These are phyloP conservation scores for Populus ilicifolia DNA, from an alignment of 345 rosid species.

Conservation along the genomic window DNA sequence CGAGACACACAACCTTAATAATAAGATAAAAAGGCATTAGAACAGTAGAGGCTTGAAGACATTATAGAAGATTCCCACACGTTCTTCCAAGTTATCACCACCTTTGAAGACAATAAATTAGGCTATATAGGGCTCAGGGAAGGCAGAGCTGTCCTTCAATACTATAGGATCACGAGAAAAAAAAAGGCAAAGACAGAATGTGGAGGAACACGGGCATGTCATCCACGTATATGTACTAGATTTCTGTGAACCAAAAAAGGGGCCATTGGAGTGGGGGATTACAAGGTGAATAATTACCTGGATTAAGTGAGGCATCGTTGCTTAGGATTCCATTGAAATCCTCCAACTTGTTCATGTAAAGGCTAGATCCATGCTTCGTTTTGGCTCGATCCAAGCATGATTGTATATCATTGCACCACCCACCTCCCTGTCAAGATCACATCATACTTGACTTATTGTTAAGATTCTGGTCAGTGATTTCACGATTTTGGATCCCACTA, in stretches of 20 bases:
- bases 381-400: slow-evolving; percentile 74
- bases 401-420: slow-evolving; percentile 85
- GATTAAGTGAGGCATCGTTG: slow-evolving; percentile 71
- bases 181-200: not conserved
- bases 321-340: slow-evolving; percentile 81
- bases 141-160: not conserved
- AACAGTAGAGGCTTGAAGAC: no score
- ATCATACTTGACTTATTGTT: not conserved
- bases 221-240: not conserved
- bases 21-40: no score
- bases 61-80: no score
- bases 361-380: slow-evolving; percentile 75
- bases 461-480: not conserved
- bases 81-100: no score
- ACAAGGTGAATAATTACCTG: slow-evolving; percentile 43
- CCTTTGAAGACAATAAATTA: no score
- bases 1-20: no score
- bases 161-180: not conserved
- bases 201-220: not conserved
- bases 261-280: not conserved
- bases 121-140: not conserved
- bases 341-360: slow-evolving; percentile 57
- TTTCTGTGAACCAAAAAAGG: not conserved
- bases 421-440: slow-evolving; percentile 66
- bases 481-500: not conserved